These are phyloP conservation scores for Eucalyptus microcorys DNA, from an alignment of 345 rosid genomes.

Conservation along the genomic window DNA sequence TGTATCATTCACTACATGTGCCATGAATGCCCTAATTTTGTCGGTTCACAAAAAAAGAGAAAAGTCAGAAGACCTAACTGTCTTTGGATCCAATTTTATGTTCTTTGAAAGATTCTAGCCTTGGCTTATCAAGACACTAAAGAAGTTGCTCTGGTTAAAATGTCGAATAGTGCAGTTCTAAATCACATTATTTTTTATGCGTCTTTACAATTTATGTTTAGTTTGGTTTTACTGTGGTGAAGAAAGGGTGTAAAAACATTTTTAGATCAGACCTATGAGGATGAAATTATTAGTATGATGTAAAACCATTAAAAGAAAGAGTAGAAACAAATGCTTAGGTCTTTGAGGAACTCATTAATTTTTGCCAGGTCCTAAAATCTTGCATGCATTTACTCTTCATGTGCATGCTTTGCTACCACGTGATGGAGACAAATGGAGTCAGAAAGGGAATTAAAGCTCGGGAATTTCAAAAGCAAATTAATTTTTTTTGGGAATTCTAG, in stretches of 20 bases:
- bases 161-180: background rate
- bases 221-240: background rate
- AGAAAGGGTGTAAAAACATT: background rate
- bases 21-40: background rate
- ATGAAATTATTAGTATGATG: background rate
- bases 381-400: background rate
- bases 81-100: background rate
- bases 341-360: background rate
- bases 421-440: background rate
- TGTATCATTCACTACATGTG: background rate
- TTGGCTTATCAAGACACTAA: background rate
- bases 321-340: background rate
- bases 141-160: background rate
- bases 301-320: background rate
- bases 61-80: background rate
- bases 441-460: background rate
- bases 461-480: background rate
- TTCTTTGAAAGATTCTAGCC: background rate
- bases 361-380: background rate
- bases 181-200: background rate
- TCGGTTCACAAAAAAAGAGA: background rate
- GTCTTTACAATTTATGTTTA: background rate
- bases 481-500: background rate
- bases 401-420: background rate
- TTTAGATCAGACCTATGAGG: background rate